Percentiles rank a stretch among this genome's conserved stretches.
phyloP scores from a whole-genome alignment of 164 flowering plant species.

The Kalanchoe fedtschenkoi region DNA sequence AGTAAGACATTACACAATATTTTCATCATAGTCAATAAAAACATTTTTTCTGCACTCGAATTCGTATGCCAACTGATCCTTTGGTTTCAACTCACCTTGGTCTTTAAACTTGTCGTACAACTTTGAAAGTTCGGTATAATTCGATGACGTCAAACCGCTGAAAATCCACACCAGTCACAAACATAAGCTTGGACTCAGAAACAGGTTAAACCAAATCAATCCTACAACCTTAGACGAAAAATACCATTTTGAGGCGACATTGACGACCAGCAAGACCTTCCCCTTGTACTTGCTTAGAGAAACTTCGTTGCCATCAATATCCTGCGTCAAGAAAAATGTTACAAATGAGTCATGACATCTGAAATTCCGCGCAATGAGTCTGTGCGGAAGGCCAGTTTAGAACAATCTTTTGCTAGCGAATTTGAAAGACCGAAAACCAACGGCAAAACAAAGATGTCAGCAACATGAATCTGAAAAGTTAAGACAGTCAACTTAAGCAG shows the following conservation, averaged over 20 bases:
- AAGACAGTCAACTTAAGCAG: not conserved
- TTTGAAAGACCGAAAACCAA: not conserved
- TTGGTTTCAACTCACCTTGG: conserved; percentile 69
- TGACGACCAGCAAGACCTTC: conserved; percentile 71
- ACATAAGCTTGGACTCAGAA: not conserved
- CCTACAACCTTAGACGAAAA: not conserved
- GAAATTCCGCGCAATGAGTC: too few species aligned
- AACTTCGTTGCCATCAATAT: conserved; percentile 75
- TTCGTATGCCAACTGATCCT: too few species aligned
- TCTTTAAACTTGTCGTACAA: conserved; percentile 71
- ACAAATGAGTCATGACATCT: not conserved
- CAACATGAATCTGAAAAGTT: too few species aligned
- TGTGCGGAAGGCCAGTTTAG: too few species aligned
- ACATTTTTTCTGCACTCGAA: not conserved
- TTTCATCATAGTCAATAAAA: not conserved
- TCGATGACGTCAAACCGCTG: conserved; percentile 80
- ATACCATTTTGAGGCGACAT: conserved; percentile 92
- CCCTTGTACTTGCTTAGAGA: conserved; percentile 78
- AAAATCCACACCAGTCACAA: conserved; percentile 11
- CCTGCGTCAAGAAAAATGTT: conserved; percentile 30
- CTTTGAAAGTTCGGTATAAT: conserved; percentile 81
- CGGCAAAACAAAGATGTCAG: too few species aligned
- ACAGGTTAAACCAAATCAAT: not conserved
- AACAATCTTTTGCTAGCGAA: not conserved
- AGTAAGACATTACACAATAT: not conserved